Evolutionary conservation across 2,329 filamentous ascomycete species (phyloP).

Genomic region (Proliferodiscus dingleyae): DNA sequence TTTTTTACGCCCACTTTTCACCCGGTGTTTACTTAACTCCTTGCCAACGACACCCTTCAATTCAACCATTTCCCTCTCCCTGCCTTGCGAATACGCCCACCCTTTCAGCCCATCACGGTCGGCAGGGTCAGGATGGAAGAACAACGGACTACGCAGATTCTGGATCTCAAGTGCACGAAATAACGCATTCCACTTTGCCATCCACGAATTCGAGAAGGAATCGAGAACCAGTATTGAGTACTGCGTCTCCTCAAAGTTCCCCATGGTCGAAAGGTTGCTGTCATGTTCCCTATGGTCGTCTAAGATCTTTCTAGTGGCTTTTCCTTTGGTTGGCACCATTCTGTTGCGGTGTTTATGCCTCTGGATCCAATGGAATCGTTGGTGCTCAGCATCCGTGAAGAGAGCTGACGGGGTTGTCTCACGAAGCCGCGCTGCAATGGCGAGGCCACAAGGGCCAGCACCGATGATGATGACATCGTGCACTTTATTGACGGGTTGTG

Average conservation of each 20-base stretch:
- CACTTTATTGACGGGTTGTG: no score
- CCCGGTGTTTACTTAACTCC: slow-evolving; percentile 74
- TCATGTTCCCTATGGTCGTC: no score
- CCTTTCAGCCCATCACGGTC: slow-evolving; percentile 70
- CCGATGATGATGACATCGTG: slow-evolving; percentile 61
- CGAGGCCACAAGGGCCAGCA: slow-evolving; percentile 70
- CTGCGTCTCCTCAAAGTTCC: no score
- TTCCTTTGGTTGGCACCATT: no score
- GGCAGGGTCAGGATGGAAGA: slow-evolving; percentile 73
- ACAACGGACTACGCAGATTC: slow-evolving; percentile 73
- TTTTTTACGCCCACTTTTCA: slow-evolving; percentile 51
- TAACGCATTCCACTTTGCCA: slow-evolving; percentile 64
- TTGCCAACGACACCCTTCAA: slow-evolving; percentile 72
- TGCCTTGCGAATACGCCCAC: slow-evolving; percentile 50
- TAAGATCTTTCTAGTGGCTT: slow-evolving; percentile 38
- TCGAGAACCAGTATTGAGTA: slow-evolving; percentile 61
- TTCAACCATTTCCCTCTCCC: slow-evolving; percentile 47
- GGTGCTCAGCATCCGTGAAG: slow-evolving; percentile 79
- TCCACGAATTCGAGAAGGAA: slow-evolving; percentile 57
- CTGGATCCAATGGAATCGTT: slow-evolving; percentile 71
- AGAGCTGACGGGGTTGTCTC: slow-evolving; percentile 72
- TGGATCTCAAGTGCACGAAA: slow-evolving; percentile 66
- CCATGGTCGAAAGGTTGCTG: no score
- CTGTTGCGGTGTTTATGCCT: no score
- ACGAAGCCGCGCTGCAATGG: slow-evolving; percentile 64